These are phyloP conservation scores for Albizia julibrissin DNA, from an alignment of 306 rosid genomes.

Conservation along the genomic window DNA sequence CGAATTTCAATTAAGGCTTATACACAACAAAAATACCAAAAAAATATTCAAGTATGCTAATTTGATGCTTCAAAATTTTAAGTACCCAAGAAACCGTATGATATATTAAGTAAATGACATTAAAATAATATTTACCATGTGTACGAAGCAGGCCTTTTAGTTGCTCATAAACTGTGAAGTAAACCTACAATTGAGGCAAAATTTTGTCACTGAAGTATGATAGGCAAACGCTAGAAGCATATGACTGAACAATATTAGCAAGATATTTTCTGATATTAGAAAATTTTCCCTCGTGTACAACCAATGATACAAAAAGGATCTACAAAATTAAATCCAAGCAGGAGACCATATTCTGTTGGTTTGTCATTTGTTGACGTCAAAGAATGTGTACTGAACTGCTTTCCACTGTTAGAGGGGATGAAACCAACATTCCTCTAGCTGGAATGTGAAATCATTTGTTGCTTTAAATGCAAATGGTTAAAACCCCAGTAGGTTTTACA, in stretches of 20 bases:
- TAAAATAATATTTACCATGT: constrained; percentile 56
- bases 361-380: not conserved
- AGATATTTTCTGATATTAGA: constrained; percentile 15
- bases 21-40: constrained; percentile 17
- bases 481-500: constrained; percentile 13
- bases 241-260: constrained; percentile 12
- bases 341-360: not conserved
- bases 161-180: constrained; percentile 91
- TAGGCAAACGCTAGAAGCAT: constrained; percentile 18
- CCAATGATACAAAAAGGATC: constrained; percentile 16
- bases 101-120: constrained; percentile 11
- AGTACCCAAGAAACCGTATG: constrained; percentile 3
- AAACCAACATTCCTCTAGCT: constrained; percentile 7
- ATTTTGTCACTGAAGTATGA: constrained; percentile 40
- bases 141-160: constrained; percentile 79
- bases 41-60: not conserved
- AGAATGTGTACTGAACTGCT: not conserved
- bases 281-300: not conserved
- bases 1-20: constrained; percentile 10
- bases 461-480: not conserved
- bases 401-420: not conserved
- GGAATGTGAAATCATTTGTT: not conserved
- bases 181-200: constrained; percentile 63
- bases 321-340: constrained; percentile 1
- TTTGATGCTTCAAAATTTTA: constrained; percentile 4